A percentile compares a stretch with the other conserved stretches of the same genome.
phyloP scores from a whole-genome alignment of 352 stramenopile species.

The Blastocystis sp. region DNA sequence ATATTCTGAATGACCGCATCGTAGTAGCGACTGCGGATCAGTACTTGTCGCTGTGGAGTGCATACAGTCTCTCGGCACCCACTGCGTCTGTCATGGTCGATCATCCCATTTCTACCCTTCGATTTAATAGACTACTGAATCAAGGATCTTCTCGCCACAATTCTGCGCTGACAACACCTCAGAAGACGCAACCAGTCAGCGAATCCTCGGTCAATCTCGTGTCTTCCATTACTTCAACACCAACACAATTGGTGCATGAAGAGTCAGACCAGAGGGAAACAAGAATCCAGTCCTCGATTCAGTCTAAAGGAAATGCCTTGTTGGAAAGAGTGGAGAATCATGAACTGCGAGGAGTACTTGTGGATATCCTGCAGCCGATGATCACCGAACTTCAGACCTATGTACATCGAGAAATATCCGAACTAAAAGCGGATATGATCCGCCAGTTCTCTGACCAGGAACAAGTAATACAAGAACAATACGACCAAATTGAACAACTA shows the following conservation, averaged over 20 bases:
- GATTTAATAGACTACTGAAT: not conserved
- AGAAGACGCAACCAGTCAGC: not conserved
- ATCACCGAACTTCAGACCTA: conserved; percentile 9
- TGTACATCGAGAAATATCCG: conserved; percentile 12
- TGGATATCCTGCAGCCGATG: conserved; percentile 14
- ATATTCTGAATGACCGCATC: not conserved
- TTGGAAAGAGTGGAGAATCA: not conserved
- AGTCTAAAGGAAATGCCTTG: not conserved
- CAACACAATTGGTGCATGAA: not conserved
- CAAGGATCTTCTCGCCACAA: not conserved
- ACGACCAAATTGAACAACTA: not conserved
- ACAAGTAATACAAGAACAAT: conserved; percentile 18
- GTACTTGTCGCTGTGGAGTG: not conserved
- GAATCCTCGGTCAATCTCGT: not conserved
- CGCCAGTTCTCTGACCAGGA: conserved; percentile 33
- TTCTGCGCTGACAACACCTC: not conserved
- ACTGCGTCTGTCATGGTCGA: not conserved
- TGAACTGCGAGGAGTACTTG: not conserved
- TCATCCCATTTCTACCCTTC: not conserved
- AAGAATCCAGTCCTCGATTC: not conserved
- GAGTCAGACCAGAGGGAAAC: not conserved
- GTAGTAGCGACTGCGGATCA: not conserved
- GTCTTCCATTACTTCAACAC: not conserved
- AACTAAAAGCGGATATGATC: conserved; percentile 15
- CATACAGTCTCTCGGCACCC: not conserved